Conservation (phyloP, 2,329 filamentous ascomycete genomes). For the Podosphaera fusca region DNA sequence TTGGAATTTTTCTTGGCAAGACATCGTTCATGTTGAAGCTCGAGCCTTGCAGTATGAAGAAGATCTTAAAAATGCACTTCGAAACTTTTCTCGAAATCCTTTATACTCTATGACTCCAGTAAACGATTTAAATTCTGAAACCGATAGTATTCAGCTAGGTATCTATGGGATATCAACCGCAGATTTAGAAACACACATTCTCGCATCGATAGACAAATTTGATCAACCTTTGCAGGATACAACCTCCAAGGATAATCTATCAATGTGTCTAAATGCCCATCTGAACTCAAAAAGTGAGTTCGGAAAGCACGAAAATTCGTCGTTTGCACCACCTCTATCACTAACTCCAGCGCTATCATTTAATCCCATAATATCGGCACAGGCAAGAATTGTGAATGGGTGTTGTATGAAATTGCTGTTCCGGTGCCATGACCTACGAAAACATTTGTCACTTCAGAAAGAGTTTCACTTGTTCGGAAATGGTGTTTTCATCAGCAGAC, state of each 20-base stretch:
- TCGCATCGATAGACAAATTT: conserved; percentile 27
- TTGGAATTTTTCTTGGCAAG: conserved; percentile 52
- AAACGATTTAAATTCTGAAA: neutral
- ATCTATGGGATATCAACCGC: conserved; percentile 26
- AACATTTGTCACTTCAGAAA: conserved; percentile 52
- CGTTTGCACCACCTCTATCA: conserved; percentile 17
- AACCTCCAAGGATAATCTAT: conserved; percentile 7
- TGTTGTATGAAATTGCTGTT: conserved; percentile 62
- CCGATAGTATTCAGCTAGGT: conserved; percentile 9
- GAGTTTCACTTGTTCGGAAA: conserved; percentile 70
- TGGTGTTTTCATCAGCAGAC: conserved; percentile 55
- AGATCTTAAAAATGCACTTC: conserved; percentile 18
- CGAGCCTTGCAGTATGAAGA: conserved; percentile 32
- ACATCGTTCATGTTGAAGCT: conserved; percentile 38
- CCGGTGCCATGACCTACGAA: conserved; percentile 42
- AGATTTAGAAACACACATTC: conserved; percentile 24
- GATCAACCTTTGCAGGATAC: conserved; percentile 17
- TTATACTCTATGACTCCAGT: neutral
- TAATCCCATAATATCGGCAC: conserved; percentile 46
- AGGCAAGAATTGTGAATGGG: conserved; percentile 55
- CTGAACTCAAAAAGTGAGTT: conserved; percentile 4
- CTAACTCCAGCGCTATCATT: conserved; percentile 49
- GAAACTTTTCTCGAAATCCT: conserved; percentile 5
- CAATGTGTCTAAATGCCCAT: conserved; percentile 8
- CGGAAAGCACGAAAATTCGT: conserved; percentile 4